Conservation (phyloP, 179 eudicot species). For the Heliamphora pulchella region DNA sequence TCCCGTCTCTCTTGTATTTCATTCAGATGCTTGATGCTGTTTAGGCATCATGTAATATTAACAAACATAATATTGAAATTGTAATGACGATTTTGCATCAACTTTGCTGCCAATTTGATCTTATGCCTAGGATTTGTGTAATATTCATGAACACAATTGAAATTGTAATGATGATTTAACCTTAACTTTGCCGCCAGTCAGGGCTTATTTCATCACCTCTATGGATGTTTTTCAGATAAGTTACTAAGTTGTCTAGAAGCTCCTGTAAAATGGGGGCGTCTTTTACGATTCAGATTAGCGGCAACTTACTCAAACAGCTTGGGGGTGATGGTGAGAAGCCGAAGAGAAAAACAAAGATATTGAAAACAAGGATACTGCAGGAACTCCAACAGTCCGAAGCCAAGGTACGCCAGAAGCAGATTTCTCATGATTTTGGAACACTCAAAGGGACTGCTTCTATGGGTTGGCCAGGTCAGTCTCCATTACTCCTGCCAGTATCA, state of each 20-base stretch:
- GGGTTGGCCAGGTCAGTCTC: constrained; percentile 69
- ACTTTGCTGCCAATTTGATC: no score
- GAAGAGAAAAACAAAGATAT: constrained; percentile 62
- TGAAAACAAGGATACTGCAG: constrained; percentile 44
- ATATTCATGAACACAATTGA: no score
- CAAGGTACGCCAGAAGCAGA: constrained; percentile 35
- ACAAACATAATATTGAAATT: not conserved
- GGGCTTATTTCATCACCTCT: constrained; percentile 12
- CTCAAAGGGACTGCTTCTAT: constrained; percentile 34
- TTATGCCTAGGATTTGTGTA: no score
- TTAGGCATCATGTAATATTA: not conserved
- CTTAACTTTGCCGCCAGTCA: not conserved
- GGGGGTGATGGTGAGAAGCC: constrained; percentile 48
- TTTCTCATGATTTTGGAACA: constrained; percentile 30
- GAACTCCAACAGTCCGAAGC: constrained; percentile 30
- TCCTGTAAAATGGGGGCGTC: constrained; percentile 49
- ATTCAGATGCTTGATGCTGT: no score
- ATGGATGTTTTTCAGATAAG: constrained; percentile 25
- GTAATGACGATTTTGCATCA: not conserved
- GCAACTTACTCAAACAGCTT: constrained; percentile 62
- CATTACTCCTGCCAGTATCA: constrained; percentile 44
- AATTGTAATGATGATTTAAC: no score
- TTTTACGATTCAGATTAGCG: constrained; percentile 65
- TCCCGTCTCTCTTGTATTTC: no score
- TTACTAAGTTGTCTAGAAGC: constrained; percentile 1